Percentiles rank a stretch among this genome's conserved stretches.
Conservation (phyloP, 2,329 filamentous ascomycete genomes). For the Ustilaginoidea virens region DNA sequence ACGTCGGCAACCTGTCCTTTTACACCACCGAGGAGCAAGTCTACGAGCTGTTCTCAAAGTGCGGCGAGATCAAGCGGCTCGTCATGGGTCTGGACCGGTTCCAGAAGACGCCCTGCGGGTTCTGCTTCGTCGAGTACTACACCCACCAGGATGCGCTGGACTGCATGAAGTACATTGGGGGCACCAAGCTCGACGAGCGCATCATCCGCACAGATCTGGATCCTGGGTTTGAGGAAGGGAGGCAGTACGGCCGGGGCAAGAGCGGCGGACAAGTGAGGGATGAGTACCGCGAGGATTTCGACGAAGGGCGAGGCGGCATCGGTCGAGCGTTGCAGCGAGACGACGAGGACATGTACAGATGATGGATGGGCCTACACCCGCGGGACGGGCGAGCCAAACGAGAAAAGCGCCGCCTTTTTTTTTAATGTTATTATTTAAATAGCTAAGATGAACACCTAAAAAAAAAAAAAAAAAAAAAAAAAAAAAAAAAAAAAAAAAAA, state of each 20-base stretch:
- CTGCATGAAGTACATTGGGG: constrained; percentile 96
- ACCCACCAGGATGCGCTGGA: constrained; percentile 93
- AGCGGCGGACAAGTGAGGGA: constrained; percentile 93
- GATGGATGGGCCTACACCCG: neutral
- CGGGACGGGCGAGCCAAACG: too few relatives aligned
- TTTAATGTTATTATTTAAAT: too few relatives aligned
- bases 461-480: too few relatives aligned
- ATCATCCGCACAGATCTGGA: constrained; percentile 93
- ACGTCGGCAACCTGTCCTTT: constrained; percentile 95
- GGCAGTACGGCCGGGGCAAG: constrained; percentile 91
- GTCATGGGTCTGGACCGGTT: constrained; percentile 96
- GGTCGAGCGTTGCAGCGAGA: constrained; percentile 55
- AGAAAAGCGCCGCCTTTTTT: too few relatives aligned
- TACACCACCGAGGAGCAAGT: constrained; percentile 99
- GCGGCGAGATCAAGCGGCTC: constrained; percentile 93
- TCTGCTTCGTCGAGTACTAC: constrained; percentile 99
- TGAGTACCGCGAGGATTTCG: constrained; percentile 93
- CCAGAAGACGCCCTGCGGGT: constrained; percentile 94
- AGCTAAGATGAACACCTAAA: too few relatives aligned
- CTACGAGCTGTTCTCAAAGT: constrained; percentile 90
- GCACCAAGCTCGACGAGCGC: constrained; percentile 93
- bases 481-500: too few relatives aligned
- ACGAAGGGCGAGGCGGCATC: constrained; percentile 82
- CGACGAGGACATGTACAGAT: constrained; percentile 16
- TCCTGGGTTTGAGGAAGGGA: constrained; percentile 87